A percentile compares a stretch with the other conserved stretches of the same genome.
Evolutionary conservation across 2,329 filamentous ascomycete species (phyloP).

Genomic region (Pseudogymnoascus sp.): DNA sequence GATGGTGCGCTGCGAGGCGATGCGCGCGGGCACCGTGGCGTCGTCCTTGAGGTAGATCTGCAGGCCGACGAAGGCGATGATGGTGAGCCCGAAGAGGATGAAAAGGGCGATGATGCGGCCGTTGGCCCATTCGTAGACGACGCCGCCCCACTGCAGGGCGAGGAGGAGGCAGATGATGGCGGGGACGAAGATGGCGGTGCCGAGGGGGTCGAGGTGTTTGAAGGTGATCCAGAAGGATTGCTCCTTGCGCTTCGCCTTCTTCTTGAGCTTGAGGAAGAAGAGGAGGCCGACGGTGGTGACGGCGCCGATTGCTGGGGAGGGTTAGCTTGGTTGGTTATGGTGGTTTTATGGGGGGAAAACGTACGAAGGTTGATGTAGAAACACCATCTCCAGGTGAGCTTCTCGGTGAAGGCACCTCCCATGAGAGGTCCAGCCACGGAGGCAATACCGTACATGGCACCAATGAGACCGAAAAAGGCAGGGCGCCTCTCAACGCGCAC

Average conservation of each 20-base stretch:
- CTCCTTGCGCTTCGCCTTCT: slow-evolving; percentile 20
- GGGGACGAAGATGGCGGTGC: slow-evolving; percentile 23
- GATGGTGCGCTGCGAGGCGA: slow-evolving; percentile 30
- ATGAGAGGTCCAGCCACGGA: slow-evolving; percentile 25
- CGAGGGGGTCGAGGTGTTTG: slow-evolving; percentile 28
- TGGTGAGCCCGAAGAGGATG: slow-evolving; percentile 20
- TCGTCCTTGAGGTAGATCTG: slow-evolving; percentile 14
- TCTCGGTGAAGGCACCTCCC: slow-evolving; percentile 35
- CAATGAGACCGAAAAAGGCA: slow-evolving; percentile 17
- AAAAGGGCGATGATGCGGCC: slow-evolving; percentile 29
- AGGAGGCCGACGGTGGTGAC: slow-evolving; percentile 28
- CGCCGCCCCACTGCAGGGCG: slow-evolving; percentile 33
- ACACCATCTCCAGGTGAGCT: slow-evolving; percentile 27
- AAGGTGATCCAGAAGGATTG: slow-evolving; percentile 35
- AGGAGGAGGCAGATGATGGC: slow-evolving; percentile 29
- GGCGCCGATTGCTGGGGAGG: slow-evolving; percentile 26
- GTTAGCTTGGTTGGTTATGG: too few species aligned
- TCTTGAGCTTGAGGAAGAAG: slow-evolving; percentile 32
- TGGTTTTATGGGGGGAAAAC: too few species aligned
- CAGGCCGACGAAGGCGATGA: slow-evolving; percentile 15
- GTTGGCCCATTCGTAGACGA: slow-evolving; percentile 33
- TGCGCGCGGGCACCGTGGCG: slow-evolving; percentile 30
- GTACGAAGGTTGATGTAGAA: slow-evolving; percentile 31
- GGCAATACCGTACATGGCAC: slow-evolving; percentile 20
- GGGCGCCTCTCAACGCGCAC: slow-evolving; percentile 19